Evolutionary conservation across 352 stramenopile species (phyloP).

Genomic region (Phytophthora sp.): DNA sequence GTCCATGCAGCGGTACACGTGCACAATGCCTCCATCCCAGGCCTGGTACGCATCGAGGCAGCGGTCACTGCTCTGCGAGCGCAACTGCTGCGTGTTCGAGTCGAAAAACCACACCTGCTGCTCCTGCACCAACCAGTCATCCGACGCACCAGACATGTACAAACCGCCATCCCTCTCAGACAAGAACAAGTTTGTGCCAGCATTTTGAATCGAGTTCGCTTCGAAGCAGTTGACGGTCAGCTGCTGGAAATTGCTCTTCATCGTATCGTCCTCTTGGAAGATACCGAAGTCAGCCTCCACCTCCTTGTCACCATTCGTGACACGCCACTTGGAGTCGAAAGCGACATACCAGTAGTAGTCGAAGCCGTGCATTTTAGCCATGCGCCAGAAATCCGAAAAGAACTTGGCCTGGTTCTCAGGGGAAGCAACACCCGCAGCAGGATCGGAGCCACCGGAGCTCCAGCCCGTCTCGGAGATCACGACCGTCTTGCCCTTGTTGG

Average conservation of each 20-base stretch:
- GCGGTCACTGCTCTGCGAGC: no score
- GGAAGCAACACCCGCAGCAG: conserved; percentile 38
- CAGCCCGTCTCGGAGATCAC: conserved; percentile 72
- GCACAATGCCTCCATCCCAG: conserved; percentile 45
- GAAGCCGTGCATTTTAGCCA: conserved; percentile 43
- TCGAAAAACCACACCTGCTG: conserved; percentile 66
- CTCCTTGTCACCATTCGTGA: conserved; percentile 35
- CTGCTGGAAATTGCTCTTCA: conserved; percentile 54
- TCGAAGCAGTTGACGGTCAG: conserved; percentile 37
- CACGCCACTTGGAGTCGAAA: conserved; percentile 59
- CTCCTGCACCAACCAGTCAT: conserved; percentile 44
- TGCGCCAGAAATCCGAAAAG: conserved; percentile 68
- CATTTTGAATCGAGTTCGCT: conserved; percentile 19
- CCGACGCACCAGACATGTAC: conserved; percentile 33
- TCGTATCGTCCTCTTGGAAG: conserved; percentile 42
- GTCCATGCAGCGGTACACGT: conserved; percentile 47
- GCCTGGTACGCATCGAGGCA: conserved; percentile 56
- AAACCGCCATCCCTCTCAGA: conserved; percentile 38
- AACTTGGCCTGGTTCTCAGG: conserved; percentile 55
- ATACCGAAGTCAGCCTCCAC: conserved; percentile 72
- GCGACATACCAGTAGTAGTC: conserved; percentile 73
- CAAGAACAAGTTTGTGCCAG: conserved; percentile 19
- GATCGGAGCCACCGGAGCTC: conserved; percentile 42
- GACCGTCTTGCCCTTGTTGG: conserved; percentile 47
- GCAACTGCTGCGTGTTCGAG: conserved; percentile 27